phyloP scores from a whole-genome alignment of 2,329 filamentous ascomycete genomes.

The Trichoderma oligosporum region DNA sequence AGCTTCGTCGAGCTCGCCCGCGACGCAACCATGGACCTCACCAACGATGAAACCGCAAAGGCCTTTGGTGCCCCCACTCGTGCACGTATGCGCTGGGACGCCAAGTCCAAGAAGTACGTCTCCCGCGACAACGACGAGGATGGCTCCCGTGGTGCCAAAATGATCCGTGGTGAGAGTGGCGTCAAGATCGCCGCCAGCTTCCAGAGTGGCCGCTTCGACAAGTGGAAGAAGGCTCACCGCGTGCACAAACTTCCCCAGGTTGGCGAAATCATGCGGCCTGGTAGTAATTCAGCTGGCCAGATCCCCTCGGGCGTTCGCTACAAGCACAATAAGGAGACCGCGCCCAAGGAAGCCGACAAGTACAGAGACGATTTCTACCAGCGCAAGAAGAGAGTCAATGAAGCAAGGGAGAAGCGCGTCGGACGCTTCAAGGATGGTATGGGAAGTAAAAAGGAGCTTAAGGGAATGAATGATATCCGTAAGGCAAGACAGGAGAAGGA shows the following conservation, averaged over 20 bases:
- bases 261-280: conserved; percentile 69
- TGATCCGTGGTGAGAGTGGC: conserved; percentile 85
- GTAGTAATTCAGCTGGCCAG: conserved; percentile 18
- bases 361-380: conserved; percentile 85
- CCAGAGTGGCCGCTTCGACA: conserved; percentile 88
- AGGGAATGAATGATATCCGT: conserved; percentile 76
- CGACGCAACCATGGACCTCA: conserved; percentile 85
- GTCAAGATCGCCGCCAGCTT: conserved; percentile 95
- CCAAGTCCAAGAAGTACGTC: conserved; percentile 94
- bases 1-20: conserved; percentile 89
- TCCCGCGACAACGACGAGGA: conserved; percentile 89
- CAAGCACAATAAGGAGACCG: conserved; percentile 81
- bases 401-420: conserved; percentile 79
- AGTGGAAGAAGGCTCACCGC: conserved; percentile 84
- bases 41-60: conserved; percentile 78
- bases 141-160: conserved; percentile 66
- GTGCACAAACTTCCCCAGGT: conserved; percentile 73
- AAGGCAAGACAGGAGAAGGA: conserved; percentile 77
- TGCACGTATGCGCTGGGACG: conserved; percentile 87
- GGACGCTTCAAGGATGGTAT: conserved; percentile 69
- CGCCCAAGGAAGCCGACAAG: conserved; percentile 91
- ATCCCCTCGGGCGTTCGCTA: conserved; percentile 51
- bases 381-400: conserved; percentile 83
- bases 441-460: conserved; percentile 74
- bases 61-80: conserved; percentile 74